Evolutionary conservation across 805 yeast genomes (phyloP).

Genomic region (Lachancea lanzarotensis): DNA sequence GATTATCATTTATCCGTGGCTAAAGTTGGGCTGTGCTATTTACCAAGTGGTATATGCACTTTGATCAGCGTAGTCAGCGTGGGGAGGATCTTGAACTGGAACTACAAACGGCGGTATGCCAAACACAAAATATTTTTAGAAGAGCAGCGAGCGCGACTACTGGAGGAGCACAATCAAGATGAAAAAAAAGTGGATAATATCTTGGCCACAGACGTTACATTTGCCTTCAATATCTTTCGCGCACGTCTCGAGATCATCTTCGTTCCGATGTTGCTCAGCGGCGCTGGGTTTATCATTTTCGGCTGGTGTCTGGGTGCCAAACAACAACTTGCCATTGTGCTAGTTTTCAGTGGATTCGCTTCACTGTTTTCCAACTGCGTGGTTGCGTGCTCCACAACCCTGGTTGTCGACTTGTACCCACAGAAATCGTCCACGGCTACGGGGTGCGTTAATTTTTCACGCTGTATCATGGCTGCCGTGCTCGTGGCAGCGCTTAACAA

Average conservation of each 20-base stretch:
- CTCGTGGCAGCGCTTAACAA: slow-evolving; percentile 59
- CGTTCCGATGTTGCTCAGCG: slow-evolving; percentile 37
- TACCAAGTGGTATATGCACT: slow-evolving; percentile 69
- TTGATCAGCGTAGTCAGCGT: slow-evolving; percentile 50
- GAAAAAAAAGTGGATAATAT: slow-evolving; percentile 15
- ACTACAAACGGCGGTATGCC: slow-evolving; percentile 25
- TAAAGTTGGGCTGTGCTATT: slow-evolving; percentile 62
- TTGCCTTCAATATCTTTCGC: slow-evolving; percentile 47
- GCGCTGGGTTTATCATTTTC: slow-evolving; percentile 42
- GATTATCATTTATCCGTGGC: slow-evolving; percentile 47
- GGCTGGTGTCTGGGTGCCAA: slow-evolving; percentile 66
- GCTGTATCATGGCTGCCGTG: slow-evolving; percentile 70
- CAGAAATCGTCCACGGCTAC: slow-evolving; percentile 64
- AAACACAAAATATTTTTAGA: slow-evolving; percentile 21
- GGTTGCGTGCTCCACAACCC: slow-evolving; percentile 52
- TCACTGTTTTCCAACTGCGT: slow-evolving; percentile 56
- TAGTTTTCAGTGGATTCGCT: slow-evolving; percentile 51
- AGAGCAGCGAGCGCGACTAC: slow-evolving; percentile 11
- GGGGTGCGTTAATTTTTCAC: slow-evolving; percentile 60
- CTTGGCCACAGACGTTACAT: slow-evolving; percentile 21
- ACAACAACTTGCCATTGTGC: slow-evolving; percentile 46
- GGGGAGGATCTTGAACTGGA: slow-evolving; percentile 52
- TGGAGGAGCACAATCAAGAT: slow-evolving; percentile 19
- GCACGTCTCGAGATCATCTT: slow-evolving; percentile 47
- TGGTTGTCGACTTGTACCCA: slow-evolving; percentile 74